Evolutionary conservation across 345 rosid species (phyloP).

Genomic region (Dipteronia dyeriana): DNA sequence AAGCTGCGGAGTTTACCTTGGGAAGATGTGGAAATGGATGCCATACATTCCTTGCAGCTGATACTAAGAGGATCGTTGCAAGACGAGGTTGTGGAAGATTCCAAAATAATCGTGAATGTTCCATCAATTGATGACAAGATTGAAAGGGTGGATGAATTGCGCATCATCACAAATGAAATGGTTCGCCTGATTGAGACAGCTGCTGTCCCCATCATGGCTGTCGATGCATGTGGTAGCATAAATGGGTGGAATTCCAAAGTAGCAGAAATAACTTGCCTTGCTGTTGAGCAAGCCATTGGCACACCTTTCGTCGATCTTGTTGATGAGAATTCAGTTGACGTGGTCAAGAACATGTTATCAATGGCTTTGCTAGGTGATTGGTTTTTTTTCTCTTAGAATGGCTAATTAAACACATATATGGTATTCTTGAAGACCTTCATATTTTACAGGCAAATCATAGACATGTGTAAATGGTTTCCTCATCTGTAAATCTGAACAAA

Average conservation of each 20-base stretch:
- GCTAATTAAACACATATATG: not conserved
- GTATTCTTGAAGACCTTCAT: not conserved
- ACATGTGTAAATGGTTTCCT: conserved; percentile 7
- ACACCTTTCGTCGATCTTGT: conserved; percentile 54
- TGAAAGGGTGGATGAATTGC: conserved; percentile 61
- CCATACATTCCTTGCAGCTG: conserved; percentile 83
- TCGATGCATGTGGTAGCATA: conserved; percentile 63
- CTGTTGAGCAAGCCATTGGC: conserved; percentile 76
- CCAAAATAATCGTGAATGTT: conserved; percentile 49
- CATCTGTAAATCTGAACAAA: not conserved
- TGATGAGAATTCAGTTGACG: conserved; percentile 46
- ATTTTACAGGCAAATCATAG: not conserved
- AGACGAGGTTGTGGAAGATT: conserved; percentile 45
- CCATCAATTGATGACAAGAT: conserved; percentile 50
- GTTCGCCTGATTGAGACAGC: conserved; percentile 90
- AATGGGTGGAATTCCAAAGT: conserved; percentile 87
- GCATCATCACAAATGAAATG: conserved; percentile 66
- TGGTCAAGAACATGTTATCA: conserved; percentile 44
- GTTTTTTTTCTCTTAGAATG: conserved; percentile 18
- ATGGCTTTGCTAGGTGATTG: conserved; percentile 60
- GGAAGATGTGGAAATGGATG: conserved; percentile 90
- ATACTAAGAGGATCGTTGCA: conserved; percentile 72
- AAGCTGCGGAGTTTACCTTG: conserved; percentile 69
- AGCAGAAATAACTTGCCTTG: conserved; percentile 70
- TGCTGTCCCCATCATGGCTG: conserved; percentile 77